Base-by-base conservation (phyloP, 192 early-diverging fungal species). In the Physocladia obscura region DNA sequence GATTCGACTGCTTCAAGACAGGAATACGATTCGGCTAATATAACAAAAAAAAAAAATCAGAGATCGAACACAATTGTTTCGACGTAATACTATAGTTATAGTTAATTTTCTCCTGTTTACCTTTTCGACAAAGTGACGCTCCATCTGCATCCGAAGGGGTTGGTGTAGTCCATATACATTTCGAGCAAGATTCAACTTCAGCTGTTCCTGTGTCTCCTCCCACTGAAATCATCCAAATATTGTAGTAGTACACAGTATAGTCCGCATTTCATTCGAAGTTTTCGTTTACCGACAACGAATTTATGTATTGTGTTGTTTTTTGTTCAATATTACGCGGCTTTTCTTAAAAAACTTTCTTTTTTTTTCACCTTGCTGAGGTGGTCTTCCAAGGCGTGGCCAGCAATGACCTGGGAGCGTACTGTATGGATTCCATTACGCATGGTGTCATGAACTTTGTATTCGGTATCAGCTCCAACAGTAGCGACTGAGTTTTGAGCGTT, bases 101-200 rank as follows among this genome's bases (percentile, higher is more conserved):
- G n/a, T n/a, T n/a, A n/a, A n/a, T n/a, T n/a, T n/a, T n/a, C n/a
- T n/a, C n/a, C n/a, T 44, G n/a, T 44, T n/a, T 70, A 83, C 83
- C 76, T 78, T 72, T 29, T 26, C 56, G 29, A 92, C 86, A 4
- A 94, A 70, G 50, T 77, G 82, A 55, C 88, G 82, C 73, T 97
- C 95, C 95, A 97, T 97, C 69, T 93, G 90, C 75, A 93, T 80
- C 69, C 91, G 89, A 73, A 98, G 81, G 32, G 95, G 97, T n/a
- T 91, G 91, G 72, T 96, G 93, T 57, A 94, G 78, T 26, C 95
- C 97, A 74, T 93, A 92, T 21, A 89, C 63, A 67, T 87, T 82
- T 49, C 92, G 88, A 51, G 90, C 87, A 87, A 96, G 83, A 55
- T 86, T 84, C 64, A 93, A 77, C 75, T 93, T 92, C 30, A 92